A percentile compares a stretch with the other conserved stretches of the same genome.
These are phyloP conservation scores for Leccinellum rugosiceps DNA, from an alignment of 768 basidiomycete species.

Conservation along the genomic window DNA sequence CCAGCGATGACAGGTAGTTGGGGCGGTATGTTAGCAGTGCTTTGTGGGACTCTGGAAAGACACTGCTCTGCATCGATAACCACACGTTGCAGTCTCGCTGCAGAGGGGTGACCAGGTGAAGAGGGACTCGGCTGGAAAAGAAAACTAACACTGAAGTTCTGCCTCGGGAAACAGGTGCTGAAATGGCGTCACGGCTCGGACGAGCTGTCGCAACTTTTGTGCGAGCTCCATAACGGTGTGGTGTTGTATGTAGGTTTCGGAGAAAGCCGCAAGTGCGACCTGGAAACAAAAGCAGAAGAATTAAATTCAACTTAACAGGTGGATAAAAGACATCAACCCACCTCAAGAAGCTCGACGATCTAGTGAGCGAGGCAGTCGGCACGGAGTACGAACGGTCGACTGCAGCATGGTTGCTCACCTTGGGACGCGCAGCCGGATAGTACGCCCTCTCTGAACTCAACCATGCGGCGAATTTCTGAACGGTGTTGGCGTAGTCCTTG, in stretches of 20 bases:
- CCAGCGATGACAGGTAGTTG: neutral
- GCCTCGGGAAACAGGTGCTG: slow-evolving; percentile 17
- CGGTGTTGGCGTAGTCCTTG: slow-evolving; percentile 16
- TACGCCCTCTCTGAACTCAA: slow-evolving; percentile 48
- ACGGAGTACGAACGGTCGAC: neutral
- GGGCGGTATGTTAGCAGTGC: neutral
- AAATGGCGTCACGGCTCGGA: slow-evolving; percentile 23
- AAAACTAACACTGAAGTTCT: slow-evolving; percentile 21
- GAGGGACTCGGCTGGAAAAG: neutral
- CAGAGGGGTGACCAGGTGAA: neutral
- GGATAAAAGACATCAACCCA: slow-evolving; percentile 23
- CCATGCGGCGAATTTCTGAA: slow-evolving; percentile 44
- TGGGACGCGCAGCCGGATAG: slow-evolving; percentile 46
- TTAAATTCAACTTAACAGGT: neutral
- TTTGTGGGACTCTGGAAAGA: neutral
- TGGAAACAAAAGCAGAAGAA: slow-evolving; percentile 8
- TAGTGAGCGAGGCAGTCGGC: slow-evolving; percentile 19
- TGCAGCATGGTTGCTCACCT: slow-evolving; percentile 34
- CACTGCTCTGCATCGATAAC: slow-evolving; percentile 5
- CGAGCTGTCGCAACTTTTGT: slow-evolving; percentile 13
- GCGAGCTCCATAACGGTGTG: slow-evolving; percentile 1
- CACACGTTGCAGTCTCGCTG: slow-evolving; percentile 22
- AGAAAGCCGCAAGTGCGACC: slow-evolving; percentile 22
- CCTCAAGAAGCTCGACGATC: slow-evolving; percentile 51
- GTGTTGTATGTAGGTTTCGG: slow-evolving; percentile 6